Conservation (phyloP, 2,329 filamentous ascomycete genomes). For the Penicillium sp. region DNA sequence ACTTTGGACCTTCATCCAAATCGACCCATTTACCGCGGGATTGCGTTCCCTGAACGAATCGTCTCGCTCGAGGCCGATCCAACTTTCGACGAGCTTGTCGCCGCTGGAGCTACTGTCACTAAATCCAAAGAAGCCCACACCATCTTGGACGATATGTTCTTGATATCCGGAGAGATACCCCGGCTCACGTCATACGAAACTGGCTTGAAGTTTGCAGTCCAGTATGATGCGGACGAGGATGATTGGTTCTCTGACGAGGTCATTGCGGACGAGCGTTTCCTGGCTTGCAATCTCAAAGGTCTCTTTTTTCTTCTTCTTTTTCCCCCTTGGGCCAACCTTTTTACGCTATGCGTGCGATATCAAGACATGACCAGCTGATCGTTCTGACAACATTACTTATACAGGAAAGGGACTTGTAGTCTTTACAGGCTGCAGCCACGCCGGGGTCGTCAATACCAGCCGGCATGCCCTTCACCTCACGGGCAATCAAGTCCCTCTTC, state of each 20-base stretch:
- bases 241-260: slow-evolving; percentile 46
- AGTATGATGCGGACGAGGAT: slow-evolving; percentile 35
- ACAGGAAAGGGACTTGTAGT: slow-evolving; percentile 49
- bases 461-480: slow-evolving; percentile 42
- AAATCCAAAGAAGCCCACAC: slow-evolving; percentile 40
- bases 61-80: slow-evolving; percentile 51
- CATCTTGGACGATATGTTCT: slow-evolving; percentile 46
- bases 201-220: slow-evolving; percentile 43
- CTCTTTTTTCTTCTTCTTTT: neutral
- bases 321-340: neutral
- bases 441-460: slow-evolving; percentile 49
- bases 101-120: slow-evolving; percentile 37
- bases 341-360: neutral
- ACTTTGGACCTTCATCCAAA: slow-evolving; percentile 49
- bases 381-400: neutral
- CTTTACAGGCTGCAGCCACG: slow-evolving; percentile 53
- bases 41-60: slow-evolving; percentile 36
- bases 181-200: slow-evolving; percentile 46
- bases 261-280: slow-evolving; percentile 49
- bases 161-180: slow-evolving; percentile 51
- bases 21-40: slow-evolving; percentile 47
- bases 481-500: slow-evolving; percentile 35
- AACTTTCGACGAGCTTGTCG: slow-evolving; percentile 43
- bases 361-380: neutral
- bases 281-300: slow-evolving; percentile 52